phyloP scores from a whole-genome alignment of 2,329 filamentous ascomycete genomes.

The Pseudocercospora fuligena region DNA sequence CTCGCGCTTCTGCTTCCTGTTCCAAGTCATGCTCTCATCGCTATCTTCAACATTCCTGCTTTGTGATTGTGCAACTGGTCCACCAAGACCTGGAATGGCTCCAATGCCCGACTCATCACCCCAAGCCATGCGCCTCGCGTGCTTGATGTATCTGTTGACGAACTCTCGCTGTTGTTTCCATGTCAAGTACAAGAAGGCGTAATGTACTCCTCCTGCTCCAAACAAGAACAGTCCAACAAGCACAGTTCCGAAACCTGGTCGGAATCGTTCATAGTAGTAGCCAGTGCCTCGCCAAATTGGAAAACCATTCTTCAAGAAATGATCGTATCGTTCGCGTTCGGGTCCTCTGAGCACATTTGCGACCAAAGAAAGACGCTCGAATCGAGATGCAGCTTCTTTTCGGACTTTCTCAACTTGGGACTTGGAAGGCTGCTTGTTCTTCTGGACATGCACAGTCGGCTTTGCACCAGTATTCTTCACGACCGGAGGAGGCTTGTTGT shows the following conservation, averaged over 20 bases:
- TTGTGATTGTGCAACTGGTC: slow-evolving; percentile 48
- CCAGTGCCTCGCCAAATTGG: slow-evolving; percentile 95
- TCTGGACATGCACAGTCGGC: slow-evolving; percentile 66
- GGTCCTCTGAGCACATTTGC: slow-evolving; percentile 83
- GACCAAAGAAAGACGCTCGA: slow-evolving; percentile 82
- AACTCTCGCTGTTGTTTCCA: slow-evolving; percentile 93
- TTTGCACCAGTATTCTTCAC: slow-evolving; percentile 52
- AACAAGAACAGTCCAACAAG: slow-evolving; percentile 80
- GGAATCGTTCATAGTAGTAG: slow-evolving; percentile 96
- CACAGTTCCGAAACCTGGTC: slow-evolving; percentile 86
- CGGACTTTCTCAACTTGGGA: slow-evolving; percentile 77
- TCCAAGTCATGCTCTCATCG: slow-evolving; percentile 64
- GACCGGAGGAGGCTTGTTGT: slow-evolving; percentile 57
- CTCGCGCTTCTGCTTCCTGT: slow-evolving; percentile 84
- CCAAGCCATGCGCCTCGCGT: slow-evolving; percentile 87
- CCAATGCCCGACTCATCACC: slow-evolving; percentile 73
- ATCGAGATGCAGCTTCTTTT: slow-evolving; percentile 81
- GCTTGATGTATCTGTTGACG: slow-evolving; percentile 86
- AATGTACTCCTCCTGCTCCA: slow-evolving; percentile 84
- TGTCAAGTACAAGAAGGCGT: slow-evolving; percentile 79
- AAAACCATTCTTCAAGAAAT: slow-evolving; percentile 92
- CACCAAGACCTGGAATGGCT: slow-evolving; percentile 70
- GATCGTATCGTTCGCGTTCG: slow-evolving; percentile 85
- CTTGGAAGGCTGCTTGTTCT: slow-evolving; percentile 71
- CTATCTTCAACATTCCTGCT: slow-evolving; percentile 38